A percentile compares a stretch with the other conserved stretches of the same genome.
phyloP scores from a whole-genome alignment of 257 asterid genomes.

The Striga asiatica region DNA sequence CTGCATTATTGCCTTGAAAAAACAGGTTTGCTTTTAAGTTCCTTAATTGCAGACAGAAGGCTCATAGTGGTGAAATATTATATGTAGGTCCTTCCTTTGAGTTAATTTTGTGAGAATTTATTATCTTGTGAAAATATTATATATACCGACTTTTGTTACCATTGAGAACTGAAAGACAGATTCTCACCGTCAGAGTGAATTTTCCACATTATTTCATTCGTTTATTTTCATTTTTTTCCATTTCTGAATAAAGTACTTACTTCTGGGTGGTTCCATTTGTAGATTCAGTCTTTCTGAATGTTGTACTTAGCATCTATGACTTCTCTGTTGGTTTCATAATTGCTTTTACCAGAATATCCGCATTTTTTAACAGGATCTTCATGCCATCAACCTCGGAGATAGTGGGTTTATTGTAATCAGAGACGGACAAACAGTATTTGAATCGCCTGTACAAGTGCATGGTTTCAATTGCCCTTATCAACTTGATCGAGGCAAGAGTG shows the following conservation, averaged over 20 bases:
- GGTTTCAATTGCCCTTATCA: conserved; percentile 79
- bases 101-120: too few species aligned
- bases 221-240: too few species aligned
- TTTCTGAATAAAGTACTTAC: too few species aligned
- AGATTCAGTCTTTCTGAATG: too few species aligned
- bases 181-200: too few species aligned
- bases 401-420: conserved; percentile 74
- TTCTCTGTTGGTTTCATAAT: background rate
- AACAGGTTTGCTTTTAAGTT: conserved; percentile 37
- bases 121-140: too few species aligned
- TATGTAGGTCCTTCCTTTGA: too few species aligned
- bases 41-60: background rate
- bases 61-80: too few species aligned
- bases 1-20: conserved; percentile 56
- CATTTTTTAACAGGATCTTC: conserved; percentile 40
- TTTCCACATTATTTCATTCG: too few species aligned
- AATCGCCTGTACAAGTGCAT: conserved; percentile 72
- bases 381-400: conserved; percentile 87
- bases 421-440: conserved; percentile 50
- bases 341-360: background rate
- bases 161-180: too few species aligned
- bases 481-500: conserved; percentile 42
- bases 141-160: too few species aligned
- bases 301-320: background rate
- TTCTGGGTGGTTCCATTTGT: too few species aligned